phyloP scores from a whole-genome alignment of 1,284 basidiomycete genomes.

The Leccinum pachyderme region DNA sequence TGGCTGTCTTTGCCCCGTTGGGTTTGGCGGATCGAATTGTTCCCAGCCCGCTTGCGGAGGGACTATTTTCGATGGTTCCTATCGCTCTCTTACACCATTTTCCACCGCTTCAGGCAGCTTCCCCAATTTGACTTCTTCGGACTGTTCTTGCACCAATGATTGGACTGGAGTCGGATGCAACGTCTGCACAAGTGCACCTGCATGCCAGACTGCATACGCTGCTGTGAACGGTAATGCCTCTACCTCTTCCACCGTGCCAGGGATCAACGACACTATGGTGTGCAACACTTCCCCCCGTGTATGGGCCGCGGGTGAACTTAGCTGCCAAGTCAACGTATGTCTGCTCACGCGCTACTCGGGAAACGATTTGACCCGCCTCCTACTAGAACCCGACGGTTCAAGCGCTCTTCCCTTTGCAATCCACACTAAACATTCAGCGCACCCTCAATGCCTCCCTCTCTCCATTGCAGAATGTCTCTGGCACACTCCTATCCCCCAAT shows the following conservation, averaged over 20 bases:
- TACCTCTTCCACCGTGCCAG: conserved; percentile 23
- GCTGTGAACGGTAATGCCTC: conserved; percentile 38
- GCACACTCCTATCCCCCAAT: conserved; percentile 47
- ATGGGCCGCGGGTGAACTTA: conserved; percentile 68
- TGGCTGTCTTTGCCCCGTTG: conserved; percentile 71
- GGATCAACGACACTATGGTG: conserved; percentile 56
- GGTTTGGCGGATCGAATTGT: conserved; percentile 73
- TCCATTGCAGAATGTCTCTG: conserved; percentile 55
- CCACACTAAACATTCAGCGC: conserved; percentile 75
- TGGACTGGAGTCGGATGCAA: conserved; percentile 82
- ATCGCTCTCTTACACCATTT: conserved; percentile 45
- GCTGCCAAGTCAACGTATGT: conserved; percentile 71
- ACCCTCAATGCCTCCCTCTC: conserved; percentile 67
- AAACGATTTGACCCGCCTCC: conserved; percentile 3
- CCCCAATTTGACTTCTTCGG: conserved; percentile 59
- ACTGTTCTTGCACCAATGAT: conserved; percentile 65
- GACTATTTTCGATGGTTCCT: conserved; percentile 68
- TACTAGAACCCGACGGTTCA: conserved; percentile 76
- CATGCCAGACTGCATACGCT: conserved; percentile 59
- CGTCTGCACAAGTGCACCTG: conserved; percentile 58
- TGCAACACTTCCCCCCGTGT: conserved; percentile 63
- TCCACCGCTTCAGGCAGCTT: conserved; percentile 44
- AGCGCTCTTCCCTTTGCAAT: conserved; percentile 63
- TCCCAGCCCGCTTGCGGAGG: conserved; percentile 74
- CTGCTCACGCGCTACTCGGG: conserved; percentile 6